These are phyloP conservation scores for Thielaviopsis populi DNA, from an alignment of 2,329 filamentous ascomycete species.

Conservation along the genomic window DNA sequence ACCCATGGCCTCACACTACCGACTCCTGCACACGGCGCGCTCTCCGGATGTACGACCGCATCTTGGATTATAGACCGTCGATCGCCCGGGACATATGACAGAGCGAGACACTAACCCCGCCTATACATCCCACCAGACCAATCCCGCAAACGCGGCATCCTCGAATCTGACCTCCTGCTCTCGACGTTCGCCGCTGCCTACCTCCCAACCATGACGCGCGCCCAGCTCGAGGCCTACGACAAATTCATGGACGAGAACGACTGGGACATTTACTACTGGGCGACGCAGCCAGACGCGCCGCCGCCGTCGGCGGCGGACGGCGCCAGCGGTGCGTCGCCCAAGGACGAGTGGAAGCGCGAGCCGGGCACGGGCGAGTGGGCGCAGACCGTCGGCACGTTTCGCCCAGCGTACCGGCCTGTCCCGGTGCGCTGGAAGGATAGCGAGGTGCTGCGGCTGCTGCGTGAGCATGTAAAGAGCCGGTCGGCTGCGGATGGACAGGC, in stretches of 20 bases:
- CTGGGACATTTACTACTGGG: conserved; percentile 99
- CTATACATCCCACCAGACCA: conserved; percentile 50
- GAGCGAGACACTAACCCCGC: conserved; percentile 11
- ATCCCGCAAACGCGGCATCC: conserved; percentile 85
- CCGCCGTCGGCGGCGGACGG: conserved; percentile 31
- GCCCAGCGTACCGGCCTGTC: conserved; percentile 82
- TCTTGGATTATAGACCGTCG: background rate
- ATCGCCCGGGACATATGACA: background rate
- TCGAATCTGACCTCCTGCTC: conserved; percentile 89
- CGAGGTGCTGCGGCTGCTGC: conserved; percentile 59
- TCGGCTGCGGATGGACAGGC: conserved; percentile 28
- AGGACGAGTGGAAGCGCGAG: conserved; percentile 24
- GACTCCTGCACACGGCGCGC: background rate
- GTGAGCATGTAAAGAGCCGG: conserved; percentile 61
- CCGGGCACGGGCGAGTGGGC: conserved; percentile 66
- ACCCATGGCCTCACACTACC: conserved; percentile 14
- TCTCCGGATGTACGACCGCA: background rate
- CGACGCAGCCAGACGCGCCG: conserved; percentile 63
- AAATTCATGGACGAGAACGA: conserved; percentile 95
- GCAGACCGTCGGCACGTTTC: conserved; percentile 88
- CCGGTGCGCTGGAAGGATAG: conserved; percentile 73
- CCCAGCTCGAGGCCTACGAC: conserved; percentile 74
- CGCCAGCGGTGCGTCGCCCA: conserved; percentile 17
- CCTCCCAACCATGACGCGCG: conserved; percentile 55
- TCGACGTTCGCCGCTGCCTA: conserved; percentile 82